Percentiles rank a stretch among this genome's conserved stretches.
Evolutionary conservation across 805 yeast genomes (phyloP).

Genomic region (Candida multigemmis): DNA sequence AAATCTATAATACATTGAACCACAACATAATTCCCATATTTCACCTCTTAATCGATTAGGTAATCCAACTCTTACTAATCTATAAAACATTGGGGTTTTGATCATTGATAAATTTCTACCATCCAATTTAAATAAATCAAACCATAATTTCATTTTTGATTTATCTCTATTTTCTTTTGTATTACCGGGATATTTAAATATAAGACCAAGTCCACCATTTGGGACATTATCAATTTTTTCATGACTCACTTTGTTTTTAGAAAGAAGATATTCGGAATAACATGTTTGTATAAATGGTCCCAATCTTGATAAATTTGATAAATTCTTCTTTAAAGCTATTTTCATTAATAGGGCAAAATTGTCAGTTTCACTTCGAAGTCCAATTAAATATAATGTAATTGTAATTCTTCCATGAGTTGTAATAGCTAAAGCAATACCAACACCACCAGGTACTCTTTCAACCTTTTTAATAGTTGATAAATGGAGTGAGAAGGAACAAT

Average conservation of each 20-base stretch:
- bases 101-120: constrained; percentile 79
- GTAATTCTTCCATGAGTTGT: constrained; percentile 57
- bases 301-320: constrained; percentile 51
- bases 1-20: constrained; percentile 70
- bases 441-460: constrained; percentile 73
- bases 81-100: constrained; percentile 68
- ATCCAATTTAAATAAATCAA: constrained; percentile 73
- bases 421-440: constrained; percentile 70
- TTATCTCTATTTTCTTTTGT: constrained; percentile 69
- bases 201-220: constrained; percentile 78
- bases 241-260: constrained; percentile 41
- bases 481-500: constrained; percentile 64
- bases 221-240: constrained; percentile 48
- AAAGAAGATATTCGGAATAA: constrained; percentile 77
- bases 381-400: constrained; percentile 65
- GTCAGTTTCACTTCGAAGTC: constrained; percentile 72
- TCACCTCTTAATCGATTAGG: constrained; percentile 96
- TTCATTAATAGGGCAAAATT: constrained; percentile 66
- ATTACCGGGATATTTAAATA: constrained; percentile 85
- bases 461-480: constrained; percentile 75
- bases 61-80: constrained; percentile 79
- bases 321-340: constrained; percentile 49
- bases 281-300: constrained; percentile 60
- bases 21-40: constrained; percentile 88
- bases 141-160: constrained; percentile 86